Conservation (phyloP, 2,329 filamentous ascomycete genomes). For the Drechmeria coniospora region DNA sequence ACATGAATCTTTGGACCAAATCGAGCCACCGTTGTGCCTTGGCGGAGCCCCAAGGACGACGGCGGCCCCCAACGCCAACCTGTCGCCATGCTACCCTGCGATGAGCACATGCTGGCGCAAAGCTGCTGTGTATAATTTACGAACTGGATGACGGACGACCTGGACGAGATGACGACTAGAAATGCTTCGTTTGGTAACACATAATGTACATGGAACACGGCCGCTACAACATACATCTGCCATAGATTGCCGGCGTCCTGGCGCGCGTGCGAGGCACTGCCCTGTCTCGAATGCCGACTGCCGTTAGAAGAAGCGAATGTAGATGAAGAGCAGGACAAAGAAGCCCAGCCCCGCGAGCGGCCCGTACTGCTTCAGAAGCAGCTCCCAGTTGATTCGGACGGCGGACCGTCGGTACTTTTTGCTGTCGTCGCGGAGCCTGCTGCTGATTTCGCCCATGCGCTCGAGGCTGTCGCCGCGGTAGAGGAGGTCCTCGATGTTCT, state of each 20-base stretch:
- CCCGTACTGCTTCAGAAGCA: slow-evolving; percentile 91
- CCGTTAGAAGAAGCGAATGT: slow-evolving; percentile 91
- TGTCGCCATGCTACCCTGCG: too few species aligned
- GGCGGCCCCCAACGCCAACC: too few species aligned
- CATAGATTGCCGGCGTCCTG: too few species aligned
- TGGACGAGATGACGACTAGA: too few species aligned
- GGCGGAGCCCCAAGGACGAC: too few species aligned
- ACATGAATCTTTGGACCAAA: too few species aligned
- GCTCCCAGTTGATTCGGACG: slow-evolving; percentile 94
- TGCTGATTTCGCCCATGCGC: slow-evolving; percentile 91
- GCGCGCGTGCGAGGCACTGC: too few species aligned
- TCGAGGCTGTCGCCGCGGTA: slow-evolving; percentile 91
- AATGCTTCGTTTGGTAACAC: too few species aligned
- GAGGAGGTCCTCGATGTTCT: slow-evolving; percentile 96
- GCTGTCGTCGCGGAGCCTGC: slow-evolving; percentile 75
- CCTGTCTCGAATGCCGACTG: too few species aligned
- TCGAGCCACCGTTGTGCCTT: too few species aligned
- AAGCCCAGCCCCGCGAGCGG: slow-evolving; percentile 71
- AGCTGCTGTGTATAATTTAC: too few species aligned
- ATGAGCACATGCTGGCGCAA: too few species aligned
- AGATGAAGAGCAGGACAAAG: slow-evolving; percentile 74
- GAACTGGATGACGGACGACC: slow-evolving; percentile 5
- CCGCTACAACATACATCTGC: slow-evolving; percentile 2
- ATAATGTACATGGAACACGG: slow-evolving; percentile 12
- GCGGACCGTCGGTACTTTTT: slow-evolving; percentile 89